A percentile compares a stretch with the other conserved stretches of the same genome.
Conservation (phyloP, 2,329 filamentous ascomycete genomes). For the Sporothrix brunneoviolacea region DNA sequence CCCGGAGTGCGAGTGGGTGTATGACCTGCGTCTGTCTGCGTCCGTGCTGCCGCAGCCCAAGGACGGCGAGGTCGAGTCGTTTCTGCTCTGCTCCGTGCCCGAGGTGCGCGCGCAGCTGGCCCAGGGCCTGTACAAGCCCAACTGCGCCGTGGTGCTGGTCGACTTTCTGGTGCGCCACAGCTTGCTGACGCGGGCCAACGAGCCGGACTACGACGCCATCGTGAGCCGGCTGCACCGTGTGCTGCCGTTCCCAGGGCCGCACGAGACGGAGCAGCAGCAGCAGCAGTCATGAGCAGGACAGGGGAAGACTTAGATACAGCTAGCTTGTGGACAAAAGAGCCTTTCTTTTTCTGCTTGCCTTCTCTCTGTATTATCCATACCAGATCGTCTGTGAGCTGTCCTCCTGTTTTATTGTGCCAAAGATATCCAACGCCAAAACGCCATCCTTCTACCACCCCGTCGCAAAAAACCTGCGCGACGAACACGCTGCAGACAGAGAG, state of each 20-base stretch:
- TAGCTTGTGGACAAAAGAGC: no score
- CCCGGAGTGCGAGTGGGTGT: slow-evolving; percentile 87
- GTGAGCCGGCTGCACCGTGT: slow-evolving; percentile 66
- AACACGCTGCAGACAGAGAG: no score
- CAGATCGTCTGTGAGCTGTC: neutral
- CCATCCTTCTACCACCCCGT: no score
- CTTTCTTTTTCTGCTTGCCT: no score
- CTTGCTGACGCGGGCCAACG: slow-evolving; percentile 70
- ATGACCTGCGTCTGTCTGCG: slow-evolving; percentile 71
- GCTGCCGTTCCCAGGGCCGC: slow-evolving; percentile 71
- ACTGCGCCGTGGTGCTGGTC: slow-evolving; percentile 75
- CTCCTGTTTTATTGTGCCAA: neutral
- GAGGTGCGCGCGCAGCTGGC: slow-evolving; percentile 61
- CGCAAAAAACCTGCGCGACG: no score
- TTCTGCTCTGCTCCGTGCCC: slow-evolving; percentile 70
- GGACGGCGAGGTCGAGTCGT: slow-evolving; percentile 84
- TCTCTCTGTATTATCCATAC: neutral
- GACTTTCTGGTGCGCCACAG: slow-evolving; percentile 89
- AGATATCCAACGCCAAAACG: slow-evolving; percentile 5
- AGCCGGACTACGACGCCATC: slow-evolving; percentile 73
- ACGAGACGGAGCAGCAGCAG: neutral
- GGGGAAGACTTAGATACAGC: no score
- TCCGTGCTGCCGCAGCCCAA: slow-evolving; percentile 64
- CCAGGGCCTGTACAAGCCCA: slow-evolving; percentile 80
- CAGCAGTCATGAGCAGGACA: neutral